Conservation (phyloP, 2,329 filamentous ascomycete species). For the Fusarium incarnatum region DNA sequence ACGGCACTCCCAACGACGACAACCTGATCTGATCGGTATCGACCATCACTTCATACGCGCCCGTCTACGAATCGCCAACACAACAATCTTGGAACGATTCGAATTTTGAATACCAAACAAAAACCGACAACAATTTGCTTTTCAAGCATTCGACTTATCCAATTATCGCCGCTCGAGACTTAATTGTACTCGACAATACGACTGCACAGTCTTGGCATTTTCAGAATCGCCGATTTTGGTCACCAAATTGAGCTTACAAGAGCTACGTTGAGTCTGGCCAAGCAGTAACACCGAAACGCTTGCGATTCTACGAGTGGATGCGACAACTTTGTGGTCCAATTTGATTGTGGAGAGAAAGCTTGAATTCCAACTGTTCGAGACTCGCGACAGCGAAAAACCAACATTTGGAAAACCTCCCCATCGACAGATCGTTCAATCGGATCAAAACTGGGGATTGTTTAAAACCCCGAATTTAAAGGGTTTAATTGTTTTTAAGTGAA, state of each 20-base stretch:
- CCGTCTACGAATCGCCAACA: not conserved
- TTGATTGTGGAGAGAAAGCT: constrained; percentile 26
- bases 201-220: not conserved
- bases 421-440: not conserved
- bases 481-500: constrained; percentile 3
- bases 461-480: not conserved
- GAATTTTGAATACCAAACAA: not conserved
- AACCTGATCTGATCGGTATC: not conserved
- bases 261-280: not conserved
- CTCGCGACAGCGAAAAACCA: not conserved
- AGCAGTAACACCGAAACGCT: not conserved
- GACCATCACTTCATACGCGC: not conserved
- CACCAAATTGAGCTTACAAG: not conserved
- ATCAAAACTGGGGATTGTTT: not conserved
- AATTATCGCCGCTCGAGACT: not conserved
- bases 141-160: not conserved
- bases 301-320: constrained; percentile 15
- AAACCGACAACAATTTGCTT: not conserved
- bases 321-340: not conserved
- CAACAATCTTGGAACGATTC: not conserved
- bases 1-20: not conserved
- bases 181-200: not conserved
- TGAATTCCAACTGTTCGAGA: constrained; percentile 5
- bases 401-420: not conserved
- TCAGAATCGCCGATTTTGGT: not conserved